Evolutionary conservation across 768 basidiomycete genomes (phyloP).

Genomic region (Suillus subaureus): DNA sequence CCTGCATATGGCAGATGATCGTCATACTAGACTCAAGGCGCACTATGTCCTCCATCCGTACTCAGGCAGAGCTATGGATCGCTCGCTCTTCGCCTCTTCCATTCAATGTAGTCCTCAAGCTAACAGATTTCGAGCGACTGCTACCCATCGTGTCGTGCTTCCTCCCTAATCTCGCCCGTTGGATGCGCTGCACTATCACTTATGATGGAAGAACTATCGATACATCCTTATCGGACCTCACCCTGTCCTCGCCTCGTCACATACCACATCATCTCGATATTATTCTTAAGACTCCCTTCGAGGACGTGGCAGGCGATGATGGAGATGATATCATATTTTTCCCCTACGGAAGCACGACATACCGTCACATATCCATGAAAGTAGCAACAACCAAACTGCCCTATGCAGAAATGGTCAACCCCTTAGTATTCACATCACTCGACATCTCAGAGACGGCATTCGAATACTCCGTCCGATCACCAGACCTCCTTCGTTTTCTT

Average conservation of each 20-base stretch:
- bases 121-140: conserved; percentile 50
- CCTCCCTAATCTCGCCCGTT: conserved; percentile 56
- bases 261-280: conserved; percentile 33
- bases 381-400: conserved; percentile 56
- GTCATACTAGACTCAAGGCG: conserved; percentile 47
- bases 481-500: conserved; percentile 61
- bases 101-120: conserved; percentile 55
- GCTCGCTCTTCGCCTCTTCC: conserved; percentile 53
- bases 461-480: conserved; percentile 44
- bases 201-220: conserved; percentile 35
- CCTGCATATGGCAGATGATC: conserved; percentile 63
- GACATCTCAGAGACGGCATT: conserved; percentile 53
- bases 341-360: conserved; percentile 35
- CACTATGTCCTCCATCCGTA: conserved; percentile 40
- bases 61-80: conserved; percentile 57
- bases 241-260: conserved; percentile 18
- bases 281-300: conserved; percentile 28
- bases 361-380: conserved; percentile 49
- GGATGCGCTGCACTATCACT: conserved; percentile 53
- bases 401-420: conserved; percentile 39
- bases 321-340: conserved; percentile 30
- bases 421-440: conserved; percentile 59
- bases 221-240: conserved; percentile 30
- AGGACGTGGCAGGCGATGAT: conserved; percentile 14
- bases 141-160: conserved; percentile 68